Percentiles rank a stretch among this genome's conserved stretches.
phyloP scores from a whole-genome alignment of 2,329 filamentous ascomycete genomes.

The Scolecobasidium constrictum region DNA sequence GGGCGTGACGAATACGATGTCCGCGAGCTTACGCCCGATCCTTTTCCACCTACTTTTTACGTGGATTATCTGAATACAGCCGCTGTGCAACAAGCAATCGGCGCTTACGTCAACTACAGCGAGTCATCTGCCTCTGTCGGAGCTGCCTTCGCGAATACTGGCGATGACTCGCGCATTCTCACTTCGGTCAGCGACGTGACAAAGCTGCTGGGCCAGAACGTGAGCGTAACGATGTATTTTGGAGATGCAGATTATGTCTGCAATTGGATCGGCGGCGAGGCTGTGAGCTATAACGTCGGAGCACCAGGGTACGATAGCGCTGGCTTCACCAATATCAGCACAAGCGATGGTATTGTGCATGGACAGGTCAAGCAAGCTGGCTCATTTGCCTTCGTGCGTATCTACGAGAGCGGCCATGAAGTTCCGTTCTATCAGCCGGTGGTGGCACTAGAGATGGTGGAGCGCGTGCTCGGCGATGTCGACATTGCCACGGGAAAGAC shows the following conservation, averaged over 20 bases:
- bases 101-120: slow-evolving; percentile 49
- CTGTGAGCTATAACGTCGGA: slow-evolving; percentile 27
- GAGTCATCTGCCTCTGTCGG: slow-evolving; percentile 32
- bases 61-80: slow-evolving; percentile 47
- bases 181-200: slow-evolving; percentile 30
- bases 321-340: slow-evolving; percentile 37
- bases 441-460: slow-evolving; percentile 37
- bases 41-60: slow-evolving; percentile 47
- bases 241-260: slow-evolving; percentile 40
- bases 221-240: slow-evolving; percentile 32
- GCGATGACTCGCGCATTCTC: slow-evolving; percentile 37
- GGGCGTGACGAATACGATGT: slow-evolving; percentile 51
- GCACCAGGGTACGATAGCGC: slow-evolving; percentile 31
- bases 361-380: slow-evolving; percentile 42
- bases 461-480: slow-evolving; percentile 34
- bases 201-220: slow-evolving; percentile 26
- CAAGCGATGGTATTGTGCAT: slow-evolving; percentile 35
- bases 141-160: slow-evolving; percentile 34
- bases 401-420: slow-evolving; percentile 40
- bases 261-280: slow-evolving; percentile 36
- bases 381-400: slow-evolving; percentile 38
- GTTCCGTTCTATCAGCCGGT: slow-evolving; percentile 46
- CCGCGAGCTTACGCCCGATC: slow-evolving; percentile 43
- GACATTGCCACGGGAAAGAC: slow-evolving; percentile 40
- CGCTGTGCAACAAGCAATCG: slow-evolving; percentile 40